Base-by-base conservation (phyloP, 2,329 filamentous ascomycete genomes). In the Tothia fuscella region DNA sequence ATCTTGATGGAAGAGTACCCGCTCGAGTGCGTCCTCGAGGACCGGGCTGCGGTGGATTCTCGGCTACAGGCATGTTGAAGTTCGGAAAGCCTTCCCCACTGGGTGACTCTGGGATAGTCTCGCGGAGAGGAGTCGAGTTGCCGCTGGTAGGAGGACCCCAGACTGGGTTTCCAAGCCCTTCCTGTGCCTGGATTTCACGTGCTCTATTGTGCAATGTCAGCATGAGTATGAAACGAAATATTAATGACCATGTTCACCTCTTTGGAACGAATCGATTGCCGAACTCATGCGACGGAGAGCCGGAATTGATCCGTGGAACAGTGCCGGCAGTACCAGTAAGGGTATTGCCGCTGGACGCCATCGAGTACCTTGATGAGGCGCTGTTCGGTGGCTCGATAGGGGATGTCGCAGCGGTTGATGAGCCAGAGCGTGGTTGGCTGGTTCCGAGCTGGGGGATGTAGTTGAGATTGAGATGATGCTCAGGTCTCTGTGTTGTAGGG, bases 61-160 rank as follows among this genome's bases (percentile, higher is more conserved):
- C 74, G 6, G 80, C 72, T 31, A 17, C 16, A 21, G 82, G 73
- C 31, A 83, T 71, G 52, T 79, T 76, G 58, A 94, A 86, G 61
- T 94, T 88, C 45, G 91, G 88, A 53, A 96, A 96, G 51, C 84
- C 89, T 66, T 95, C 89, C 51, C 72, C 74, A 50, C 83, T 91
- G 24, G 91, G 91, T 26, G 89, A 95, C 65, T 98, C 91, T 49
- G 89, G 88, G 47, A 98, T 96, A 50, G 89, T 95, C 67, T 96
- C 91, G 56, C 91, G 85, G 39, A 98, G 74, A 51, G 91, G 91
- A 31, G 89, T 95, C 16, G 89, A 95, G 62, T 94, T 89, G 50
- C 89, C 91, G 60, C 89, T 95, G 43, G 89, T 94, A 37, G 91
- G 89, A 50, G 91, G 89, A 9, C 91, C 87, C 91, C 91, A 96